These are phyloP conservation scores for Calcarisporium arbuscula DNA, from an alignment of 2,329 filamentous ascomycete species.

Conservation along the genomic window DNA sequence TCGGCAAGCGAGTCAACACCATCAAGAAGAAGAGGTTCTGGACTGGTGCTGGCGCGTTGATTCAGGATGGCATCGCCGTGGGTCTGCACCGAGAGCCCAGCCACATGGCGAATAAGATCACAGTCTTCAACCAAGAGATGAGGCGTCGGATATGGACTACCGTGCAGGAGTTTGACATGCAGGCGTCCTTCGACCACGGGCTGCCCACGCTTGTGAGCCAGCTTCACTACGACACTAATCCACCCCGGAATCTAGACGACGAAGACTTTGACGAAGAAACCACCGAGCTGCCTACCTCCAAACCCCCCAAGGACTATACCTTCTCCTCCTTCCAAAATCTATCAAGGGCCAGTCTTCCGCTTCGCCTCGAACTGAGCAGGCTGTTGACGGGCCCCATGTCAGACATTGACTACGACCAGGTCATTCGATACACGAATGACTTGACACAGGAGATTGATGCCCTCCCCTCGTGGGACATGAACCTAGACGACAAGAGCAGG, in stretches of 20 bases:
- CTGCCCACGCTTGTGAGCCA: constrained; percentile 52
- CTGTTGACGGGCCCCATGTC: constrained; percentile 48
- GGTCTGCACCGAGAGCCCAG: constrained; percentile 55
- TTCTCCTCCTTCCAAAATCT: constrained; percentile 54
- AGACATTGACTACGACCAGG: constrained; percentile 55
- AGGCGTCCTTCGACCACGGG: constrained; percentile 55
- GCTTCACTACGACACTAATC: constrained; percentile 47
- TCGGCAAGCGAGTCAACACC: constrained; percentile 55
- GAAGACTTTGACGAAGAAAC: constrained; percentile 50
- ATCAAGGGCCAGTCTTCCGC: constrained; percentile 47
- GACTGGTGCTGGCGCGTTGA: constrained; percentile 49
- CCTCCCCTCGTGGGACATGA: constrained; percentile 48
- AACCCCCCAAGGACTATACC: constrained; percentile 47
- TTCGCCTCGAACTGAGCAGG: constrained; percentile 51
- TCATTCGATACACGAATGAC: constrained; percentile 55
- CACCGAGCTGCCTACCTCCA: constrained; percentile 43
- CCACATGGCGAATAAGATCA: constrained; percentile 47
- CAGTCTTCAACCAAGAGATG: constrained; percentile 57
- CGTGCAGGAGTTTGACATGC: constrained; percentile 55
- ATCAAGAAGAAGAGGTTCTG: constrained; percentile 61
- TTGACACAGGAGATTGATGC: constrained; percentile 55
- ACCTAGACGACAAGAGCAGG: constrained; percentile 25
- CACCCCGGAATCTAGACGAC: constrained; percentile 52
- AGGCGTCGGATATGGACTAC: constrained; percentile 54
- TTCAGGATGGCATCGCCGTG: constrained; percentile 52